phyloP scores from a whole-genome alignment of 345 rosid species.

The Kandelia obovata region DNA sequence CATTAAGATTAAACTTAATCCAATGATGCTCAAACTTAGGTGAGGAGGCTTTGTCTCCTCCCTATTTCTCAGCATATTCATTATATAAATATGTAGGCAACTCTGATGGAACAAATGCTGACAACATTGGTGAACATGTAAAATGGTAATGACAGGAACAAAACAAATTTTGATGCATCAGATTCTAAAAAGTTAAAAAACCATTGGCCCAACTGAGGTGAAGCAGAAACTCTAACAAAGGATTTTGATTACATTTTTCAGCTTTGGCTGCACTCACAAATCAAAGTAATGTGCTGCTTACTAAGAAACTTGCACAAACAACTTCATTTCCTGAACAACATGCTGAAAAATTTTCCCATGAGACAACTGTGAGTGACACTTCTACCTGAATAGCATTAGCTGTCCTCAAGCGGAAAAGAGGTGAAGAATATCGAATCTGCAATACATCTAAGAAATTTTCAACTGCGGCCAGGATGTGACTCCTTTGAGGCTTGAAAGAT shows the following conservation, averaged over 20 bases:
- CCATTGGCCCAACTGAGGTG: background rate
- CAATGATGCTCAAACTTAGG: background rate
- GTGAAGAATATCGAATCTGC: slow-evolving; percentile 82
- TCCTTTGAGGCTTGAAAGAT: slow-evolving; percentile 74
- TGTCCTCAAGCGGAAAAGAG: slow-evolving; percentile 72
- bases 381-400: slow-evolving; percentile 81
- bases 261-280: no score
- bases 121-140: no score
- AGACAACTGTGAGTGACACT: background rate
- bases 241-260: no score
- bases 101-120: no score
- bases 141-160: no score
- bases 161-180: no score
- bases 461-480: slow-evolving; percentile 66
- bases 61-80: no score
- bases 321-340: background rate
- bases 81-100: no score
- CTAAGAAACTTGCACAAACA: background rate
- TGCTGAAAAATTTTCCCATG: background rate
- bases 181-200: no score
- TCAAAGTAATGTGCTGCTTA: background rate
- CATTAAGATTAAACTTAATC: background rate
- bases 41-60: background rate
- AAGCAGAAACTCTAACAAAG: background rate
- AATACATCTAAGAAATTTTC: slow-evolving; percentile 63